Conservation (phyloP, 73 alveolate species). For the Symbiodinium natans region DNA sequence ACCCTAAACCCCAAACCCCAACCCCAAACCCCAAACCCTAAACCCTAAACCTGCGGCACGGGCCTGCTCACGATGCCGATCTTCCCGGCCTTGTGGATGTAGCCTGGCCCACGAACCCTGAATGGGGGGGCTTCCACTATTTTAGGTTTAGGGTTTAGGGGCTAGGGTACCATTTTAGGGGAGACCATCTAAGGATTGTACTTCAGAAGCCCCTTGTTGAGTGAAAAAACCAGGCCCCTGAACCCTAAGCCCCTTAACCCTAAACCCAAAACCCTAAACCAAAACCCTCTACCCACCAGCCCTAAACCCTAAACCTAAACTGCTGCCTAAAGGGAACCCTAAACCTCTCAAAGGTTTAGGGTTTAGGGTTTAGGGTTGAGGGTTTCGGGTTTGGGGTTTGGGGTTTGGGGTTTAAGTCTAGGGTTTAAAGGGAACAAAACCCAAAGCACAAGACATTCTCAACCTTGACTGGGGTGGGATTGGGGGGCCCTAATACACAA, state of each 20-base stretch:
- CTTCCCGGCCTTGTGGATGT: slow-evolving; percentile 97
- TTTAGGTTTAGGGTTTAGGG: too few species aligned
- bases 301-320: not conserved
- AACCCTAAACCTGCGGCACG: not conserved
- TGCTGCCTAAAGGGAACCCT: not conserved
- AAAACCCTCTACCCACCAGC: not conserved
- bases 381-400: too few species aligned
- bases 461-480: too few species aligned
- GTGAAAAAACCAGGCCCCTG: not conserved
- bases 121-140: too few species aligned
- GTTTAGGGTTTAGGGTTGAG: too few species aligned
- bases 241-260: not conserved
- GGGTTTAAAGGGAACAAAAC: too few species aligned
- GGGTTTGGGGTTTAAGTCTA: too few species aligned
- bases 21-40: not conserved
- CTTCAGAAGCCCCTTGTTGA: too few species aligned
- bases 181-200: too few species aligned
- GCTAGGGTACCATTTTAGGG: too few species aligned
- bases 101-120: slow-evolving; percentile 78
- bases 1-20: not conserved
- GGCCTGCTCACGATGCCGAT: slow-evolving; percentile 96
- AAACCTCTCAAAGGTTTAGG: not conserved
- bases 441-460: too few species aligned
- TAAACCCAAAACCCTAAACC: not conserved
- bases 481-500: too few species aligned